Conservation (phyloP, 306 rosid genomes). For the Corylus heterophylla region DNA sequence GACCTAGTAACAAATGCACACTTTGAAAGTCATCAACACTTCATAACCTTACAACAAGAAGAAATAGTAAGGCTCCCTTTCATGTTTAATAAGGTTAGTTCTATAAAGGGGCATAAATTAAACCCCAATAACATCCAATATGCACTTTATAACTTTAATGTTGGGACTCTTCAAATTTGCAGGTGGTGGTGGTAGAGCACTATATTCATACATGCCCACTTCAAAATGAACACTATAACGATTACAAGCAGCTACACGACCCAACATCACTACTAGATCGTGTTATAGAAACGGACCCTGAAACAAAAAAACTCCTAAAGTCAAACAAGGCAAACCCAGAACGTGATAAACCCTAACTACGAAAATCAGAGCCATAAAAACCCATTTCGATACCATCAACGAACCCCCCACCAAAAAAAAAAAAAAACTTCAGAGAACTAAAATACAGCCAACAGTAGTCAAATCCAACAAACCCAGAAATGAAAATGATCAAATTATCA, state of each 20-base stretch:
- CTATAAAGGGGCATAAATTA: not conserved
- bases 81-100: not conserved
- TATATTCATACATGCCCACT: not conserved
- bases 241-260: not conserved
- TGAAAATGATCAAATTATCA: not conserved
- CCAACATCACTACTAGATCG: slow-evolving; percentile 1
- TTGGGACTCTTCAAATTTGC: not conserved
- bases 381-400: not conserved
- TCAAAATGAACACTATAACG: not conserved
- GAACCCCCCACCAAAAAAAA: not conserved
- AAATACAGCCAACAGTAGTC: not conserved
- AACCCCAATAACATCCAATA: not conserved
- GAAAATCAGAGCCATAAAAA: slow-evolving; percentile 9
- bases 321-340: slow-evolving; percentile 16
- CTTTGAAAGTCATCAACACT: not conserved
- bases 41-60: not conserved
- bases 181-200: not conserved
- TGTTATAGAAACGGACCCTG: not conserved
- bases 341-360: not conserved
- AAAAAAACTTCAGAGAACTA: not conserved
- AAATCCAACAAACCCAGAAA: not conserved
- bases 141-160: not conserved
- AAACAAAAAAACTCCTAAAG: not conserved
- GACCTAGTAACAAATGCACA: not conserved
- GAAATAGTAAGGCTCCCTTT: not conserved